phyloP scores from a whole-genome alignment of 495 filamentous ascomycete genomes.

The Cetradonia linearis region DNA sequence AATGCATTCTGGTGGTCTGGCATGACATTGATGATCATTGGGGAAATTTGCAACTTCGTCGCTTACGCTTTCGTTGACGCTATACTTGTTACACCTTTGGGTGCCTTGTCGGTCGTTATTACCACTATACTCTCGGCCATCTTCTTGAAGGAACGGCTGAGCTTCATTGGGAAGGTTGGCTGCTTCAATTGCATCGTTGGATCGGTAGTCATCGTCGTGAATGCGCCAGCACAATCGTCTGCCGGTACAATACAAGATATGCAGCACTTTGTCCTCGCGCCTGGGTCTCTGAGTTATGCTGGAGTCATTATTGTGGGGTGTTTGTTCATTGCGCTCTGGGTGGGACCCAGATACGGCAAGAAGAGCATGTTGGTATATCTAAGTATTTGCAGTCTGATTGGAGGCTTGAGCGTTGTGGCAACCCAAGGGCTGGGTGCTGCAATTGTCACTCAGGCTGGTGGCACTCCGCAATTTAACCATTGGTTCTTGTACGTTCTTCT shows the following conservation, averaged over 20 bases:
- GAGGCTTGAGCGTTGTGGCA: slow-evolving; percentile 87
- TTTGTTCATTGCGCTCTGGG: slow-evolving; percentile 66
- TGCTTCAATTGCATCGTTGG: slow-evolving; percentile 94
- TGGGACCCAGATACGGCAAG: slow-evolving; percentile 83
- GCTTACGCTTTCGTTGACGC: slow-evolving; percentile 97
- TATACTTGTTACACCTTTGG: slow-evolving; percentile 88
- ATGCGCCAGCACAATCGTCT: slow-evolving; percentile 77
- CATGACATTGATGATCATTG: slow-evolving; percentile 95
- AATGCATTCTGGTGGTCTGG: slow-evolving; percentile 92
- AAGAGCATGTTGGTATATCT: slow-evolving; percentile 97
- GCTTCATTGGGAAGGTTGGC: slow-evolving; percentile 90
- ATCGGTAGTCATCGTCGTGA: slow-evolving; percentile 85
- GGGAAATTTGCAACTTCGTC: slow-evolving; percentile 94
- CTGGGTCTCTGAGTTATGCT: slow-evolving; percentile 76
- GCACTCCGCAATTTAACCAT: slow-evolving; percentile 81
- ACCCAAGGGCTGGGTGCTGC: slow-evolving; percentile 91
- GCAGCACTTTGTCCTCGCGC: slow-evolving; percentile 76
- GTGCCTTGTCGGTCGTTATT: slow-evolving; percentile 90
- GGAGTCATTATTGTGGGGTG: slow-evolving; percentile 73
- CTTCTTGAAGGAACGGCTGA: slow-evolving; percentile 90
- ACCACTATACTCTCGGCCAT: slow-evolving; percentile 90
- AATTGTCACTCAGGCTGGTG: slow-evolving; percentile 74
- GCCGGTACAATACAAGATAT: slow-evolving; percentile 87
- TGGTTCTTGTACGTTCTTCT: slow-evolving; percentile 93
- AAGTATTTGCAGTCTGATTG: slow-evolving; percentile 87